Evolutionary conservation across 306 rosid species (phyloP).

Genomic region (Inga oerstediana): DNA sequence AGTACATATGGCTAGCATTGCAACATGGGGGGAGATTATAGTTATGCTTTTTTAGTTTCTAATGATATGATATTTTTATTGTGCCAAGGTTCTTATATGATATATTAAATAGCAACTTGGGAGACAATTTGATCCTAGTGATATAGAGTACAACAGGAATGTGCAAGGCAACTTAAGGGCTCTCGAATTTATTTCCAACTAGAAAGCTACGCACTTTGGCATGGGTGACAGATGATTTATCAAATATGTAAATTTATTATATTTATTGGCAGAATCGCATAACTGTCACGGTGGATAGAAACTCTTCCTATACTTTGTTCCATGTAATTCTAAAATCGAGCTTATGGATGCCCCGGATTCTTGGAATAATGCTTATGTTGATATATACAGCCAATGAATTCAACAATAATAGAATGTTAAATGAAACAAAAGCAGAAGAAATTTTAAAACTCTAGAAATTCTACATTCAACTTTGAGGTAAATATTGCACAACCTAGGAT

Average conservation of each 20-base stretch:
- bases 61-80: neutral
- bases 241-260: neutral
- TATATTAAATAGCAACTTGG: constrained; percentile 10
- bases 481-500: too few relatives aligned
- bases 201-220: too few relatives aligned
- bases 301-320: neutral
- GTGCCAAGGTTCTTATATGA: neutral
- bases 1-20: neutral
- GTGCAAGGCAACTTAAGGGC: neutral
- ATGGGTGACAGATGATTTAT: neutral
- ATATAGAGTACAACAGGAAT: neutral
- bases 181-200: too few relatives aligned
- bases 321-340: neutral
- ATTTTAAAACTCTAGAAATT: too few relatives aligned
- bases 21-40: neutral
- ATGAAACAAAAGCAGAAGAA: neutral
- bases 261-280: neutral
- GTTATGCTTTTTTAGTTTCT: too few relatives aligned
- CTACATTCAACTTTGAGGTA: too few relatives aligned
- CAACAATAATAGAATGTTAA: neutral
- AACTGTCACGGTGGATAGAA: neutral
- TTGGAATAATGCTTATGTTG: neutral
- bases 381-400: neutral
- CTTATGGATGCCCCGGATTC: neutral
- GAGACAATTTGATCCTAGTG: neutral